These are phyloP conservation scores for Boeremia exigua DNA, from an alignment of 2,329 filamentous ascomycete species.

Conservation along the genomic window DNA sequence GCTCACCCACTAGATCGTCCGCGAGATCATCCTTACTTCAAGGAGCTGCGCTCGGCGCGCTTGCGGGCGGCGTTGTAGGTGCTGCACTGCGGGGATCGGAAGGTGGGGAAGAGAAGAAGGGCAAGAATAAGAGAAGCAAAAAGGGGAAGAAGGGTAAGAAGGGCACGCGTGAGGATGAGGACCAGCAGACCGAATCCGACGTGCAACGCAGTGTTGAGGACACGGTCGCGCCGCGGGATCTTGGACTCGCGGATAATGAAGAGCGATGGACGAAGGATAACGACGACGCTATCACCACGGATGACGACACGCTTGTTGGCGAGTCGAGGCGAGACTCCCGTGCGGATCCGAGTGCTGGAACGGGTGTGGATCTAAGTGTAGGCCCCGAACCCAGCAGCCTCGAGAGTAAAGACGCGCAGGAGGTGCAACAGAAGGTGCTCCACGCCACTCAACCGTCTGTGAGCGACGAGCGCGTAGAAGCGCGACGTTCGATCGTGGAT, in stretches of 20 bases:
- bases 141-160: not conserved
- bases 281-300: slow-evolving; percentile 32
- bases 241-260: slow-evolving; percentile 40
- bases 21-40: slow-evolving; percentile 33
- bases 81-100: slow-evolving; percentile 1
- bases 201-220: too few species aligned
- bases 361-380: too few species aligned
- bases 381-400: too few species aligned
- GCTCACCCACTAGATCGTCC: slow-evolving; percentile 29
- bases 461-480: too few species aligned
- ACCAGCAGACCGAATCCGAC: too few species aligned
- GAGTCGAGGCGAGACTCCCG: slow-evolving; percentile 19
- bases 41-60: slow-evolving; percentile 36
- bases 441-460: too few species aligned
- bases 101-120: slow-evolving; percentile 4
- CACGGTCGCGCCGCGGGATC: too few species aligned
- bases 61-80: slow-evolving; percentile 35
- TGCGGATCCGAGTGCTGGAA: too few species aligned
- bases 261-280: slow-evolving; percentile 39
- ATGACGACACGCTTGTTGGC: slow-evolving; percentile 43
- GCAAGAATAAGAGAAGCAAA: slow-evolving; percentile 2
- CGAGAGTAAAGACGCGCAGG: too few species aligned
- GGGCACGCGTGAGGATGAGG: not conserved
- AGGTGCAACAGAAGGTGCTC: too few species aligned
- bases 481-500: too few species aligned